Evolutionary conservation across 2,329 filamentous ascomycete genomes (phyloP), one percentile per base, ranked within the genome.

Genomic region (Tolypocladium nubicola): DNA sequence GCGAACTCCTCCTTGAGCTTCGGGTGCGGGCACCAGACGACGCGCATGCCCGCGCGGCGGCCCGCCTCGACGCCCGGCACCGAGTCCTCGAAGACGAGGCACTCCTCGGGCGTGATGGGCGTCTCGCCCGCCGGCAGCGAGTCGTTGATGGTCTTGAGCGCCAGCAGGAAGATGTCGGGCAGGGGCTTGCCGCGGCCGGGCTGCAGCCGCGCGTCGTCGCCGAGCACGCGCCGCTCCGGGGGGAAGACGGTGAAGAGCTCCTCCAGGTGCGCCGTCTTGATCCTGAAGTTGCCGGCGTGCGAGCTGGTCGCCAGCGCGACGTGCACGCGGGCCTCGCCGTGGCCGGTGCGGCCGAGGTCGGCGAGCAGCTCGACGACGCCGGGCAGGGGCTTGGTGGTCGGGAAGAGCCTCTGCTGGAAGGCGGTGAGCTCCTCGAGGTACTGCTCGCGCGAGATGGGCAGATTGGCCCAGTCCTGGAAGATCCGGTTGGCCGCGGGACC

Each of bases 41-140:
- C 91, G 63, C 93, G 85, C 93, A 97, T 97, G 0, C 93, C 93
- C 0, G 94, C 94, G 62, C 94, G 83, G 56, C 94, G 79, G 5
- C 91, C 94, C 2, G 90, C 85, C 74, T 99, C 94, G 3, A 97
- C 90, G 4, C 94, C 94, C 0, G 91, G 90, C 1, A 97, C 92
- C 52, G 87, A 90, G 71, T 99, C 94, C 74, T 99, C 94, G 66
- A 99, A 97, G 0, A 97, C 94, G 19, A 99, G 78, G 69, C 94
- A 97, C 72, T 97, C 93, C 63, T 89, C 88, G 0, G 91, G 90
- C 56, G 69, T 78, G 61, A 99, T 86, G 59, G 81, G 75, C 62
- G 79, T 75, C 55, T 87, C 85, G 43, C 83, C 84, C 4, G 79
- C 73, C 0, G 77, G 75, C 8, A 95, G 76, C 19, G 84, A 83